Evolutionary conservation across 192 early-diverging fungal species (phyloP).

Genomic region (Backusella macrospora): DNA sequence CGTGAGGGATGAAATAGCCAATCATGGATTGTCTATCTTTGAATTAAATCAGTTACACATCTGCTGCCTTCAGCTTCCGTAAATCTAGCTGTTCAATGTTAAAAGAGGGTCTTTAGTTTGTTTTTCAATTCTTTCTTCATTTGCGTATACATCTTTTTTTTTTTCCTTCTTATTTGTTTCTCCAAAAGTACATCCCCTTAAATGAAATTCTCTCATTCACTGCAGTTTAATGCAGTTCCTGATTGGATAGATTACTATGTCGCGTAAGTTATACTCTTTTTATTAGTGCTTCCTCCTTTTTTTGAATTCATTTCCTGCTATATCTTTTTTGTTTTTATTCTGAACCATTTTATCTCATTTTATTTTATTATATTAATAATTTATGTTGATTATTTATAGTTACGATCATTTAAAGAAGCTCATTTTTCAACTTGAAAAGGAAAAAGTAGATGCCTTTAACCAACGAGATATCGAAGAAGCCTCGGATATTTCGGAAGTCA

Average conservation of each 20-base stretch:
- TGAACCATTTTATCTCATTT: slow-evolving; percentile 23
- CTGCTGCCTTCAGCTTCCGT: not conserved
- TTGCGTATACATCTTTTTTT: too few species aligned
- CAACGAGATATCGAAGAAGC: slow-evolving; percentile 21
- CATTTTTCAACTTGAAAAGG: slow-evolving; percentile 40
- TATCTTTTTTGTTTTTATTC: too few species aligned
- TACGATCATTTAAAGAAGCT: slow-evolving; percentile 40
- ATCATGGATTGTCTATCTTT: not conserved
- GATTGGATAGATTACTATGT: slow-evolving; percentile 81
- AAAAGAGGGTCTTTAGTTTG: not conserved
- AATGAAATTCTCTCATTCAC: slow-evolving; percentile 78
- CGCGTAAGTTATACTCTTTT: slow-evolving; percentile 55
- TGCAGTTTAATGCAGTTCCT: slow-evolving; percentile 88
- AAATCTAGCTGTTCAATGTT: not conserved
- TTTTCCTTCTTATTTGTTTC: not conserved
- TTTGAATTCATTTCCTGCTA: not conserved
- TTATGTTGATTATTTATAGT: not conserved
- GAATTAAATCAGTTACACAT: not conserved
- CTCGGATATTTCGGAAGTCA: not conserved
- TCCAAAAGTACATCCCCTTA: slow-evolving; percentile 56
- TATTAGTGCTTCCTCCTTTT: not conserved
- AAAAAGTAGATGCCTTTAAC: slow-evolving; percentile 22
- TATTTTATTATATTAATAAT: not conserved
- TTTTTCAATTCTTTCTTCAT: not conserved
- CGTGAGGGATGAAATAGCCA: not conserved